Percentiles rank a stretch among this genome's conserved stretches.
Evolutionary conservation across 2,329 filamentous ascomycete genomes (phyloP).

Genomic region (Xylaria sp.): DNA sequence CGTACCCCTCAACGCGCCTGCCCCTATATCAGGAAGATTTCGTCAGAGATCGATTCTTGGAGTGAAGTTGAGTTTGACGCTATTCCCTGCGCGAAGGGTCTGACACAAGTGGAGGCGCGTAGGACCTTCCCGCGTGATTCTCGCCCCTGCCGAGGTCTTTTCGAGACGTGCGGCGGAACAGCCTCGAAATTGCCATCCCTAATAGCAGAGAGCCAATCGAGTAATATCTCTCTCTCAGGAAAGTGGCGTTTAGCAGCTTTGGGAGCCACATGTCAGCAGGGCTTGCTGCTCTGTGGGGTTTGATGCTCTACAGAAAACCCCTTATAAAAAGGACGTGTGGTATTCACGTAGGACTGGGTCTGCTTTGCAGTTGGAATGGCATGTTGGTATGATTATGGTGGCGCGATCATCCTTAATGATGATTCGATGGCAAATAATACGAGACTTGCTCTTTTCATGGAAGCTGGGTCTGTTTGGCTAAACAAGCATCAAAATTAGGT

Average conservation of each 20-base stretch:
- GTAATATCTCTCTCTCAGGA: constrained; percentile 2
- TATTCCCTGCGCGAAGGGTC: neutral
- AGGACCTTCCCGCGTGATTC: constrained; percentile 13
- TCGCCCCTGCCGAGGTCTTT: constrained; percentile 6
- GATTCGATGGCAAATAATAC: too few species aligned
- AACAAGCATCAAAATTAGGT: neutral
- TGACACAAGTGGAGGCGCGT: neutral
- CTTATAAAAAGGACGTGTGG: neutral
- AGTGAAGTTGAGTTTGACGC: neutral
- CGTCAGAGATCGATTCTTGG: too few species aligned
- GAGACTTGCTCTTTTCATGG: too few species aligned
- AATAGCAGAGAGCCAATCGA: neutral
- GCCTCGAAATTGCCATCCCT: constrained; percentile 13
- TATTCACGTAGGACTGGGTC: too few species aligned
- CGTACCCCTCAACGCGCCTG: too few species aligned
- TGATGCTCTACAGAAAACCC: neutral
- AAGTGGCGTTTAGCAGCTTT: neutral
- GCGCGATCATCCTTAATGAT: too few species aligned
- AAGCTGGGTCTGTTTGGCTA: too few species aligned
- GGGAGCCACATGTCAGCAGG: neutral
- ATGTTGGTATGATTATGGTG: neutral
- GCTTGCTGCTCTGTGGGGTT: neutral
- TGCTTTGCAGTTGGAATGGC: neutral
- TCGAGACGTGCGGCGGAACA: constrained; percentile 11
- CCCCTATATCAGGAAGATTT: too few species aligned